Evolutionary conservation across 192 early-diverging fungal species (phyloP), one percentile per base, ranked within the genome.

Genomic region (Coemansia sp.): DNA sequence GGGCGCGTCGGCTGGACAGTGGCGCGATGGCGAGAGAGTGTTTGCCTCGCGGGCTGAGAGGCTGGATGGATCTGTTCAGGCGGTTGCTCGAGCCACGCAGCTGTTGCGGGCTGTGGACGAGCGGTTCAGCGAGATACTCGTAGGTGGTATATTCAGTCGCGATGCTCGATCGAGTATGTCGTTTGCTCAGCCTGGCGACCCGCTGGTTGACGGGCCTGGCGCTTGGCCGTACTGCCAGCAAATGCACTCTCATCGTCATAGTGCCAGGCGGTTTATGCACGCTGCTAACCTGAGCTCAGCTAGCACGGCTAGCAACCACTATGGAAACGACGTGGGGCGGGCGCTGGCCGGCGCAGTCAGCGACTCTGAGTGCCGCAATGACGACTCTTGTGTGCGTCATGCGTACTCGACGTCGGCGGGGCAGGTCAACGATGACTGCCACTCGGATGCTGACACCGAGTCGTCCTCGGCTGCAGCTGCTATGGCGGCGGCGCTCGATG

Each of bases 91-190:
- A 2, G 75, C 79, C 1, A 80, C 83, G 5, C 83, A 78, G 71
- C 63, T 77, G 41, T 55, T 85, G 36, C 71, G 83, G 0, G 78
- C 78, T 1, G 73, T 70, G 1, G 83, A 85, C 29, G 83, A 85
- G 60, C 64, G 83, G 10, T 80, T 72, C 33, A 70, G 44, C 34
- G 75, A 70, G 34, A 71, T 85, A 0, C 70, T 85, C 7, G 79
- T 78, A 6, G 79, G 75, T 12, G 83, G 83, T 33, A 72, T 85
- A 33, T 85, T 73, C 47, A 31, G 72, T 13, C 70, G 70, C 41
- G 83, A 80, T 38, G 55, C 61, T 3, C 70, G 74, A n/a, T 78
- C 82, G 9, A 74, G 61, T 34, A 54, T 75, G 34, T 74, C 83
- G 9, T 68, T 77, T 61, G 75, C 72, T 0, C 83, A 71, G 78